A percentile compares a stretch with the other conserved stretches of the same genome.
Conservation (phyloP, 768 basidiomycete genomes). For the Suillus decipiens region DNA sequence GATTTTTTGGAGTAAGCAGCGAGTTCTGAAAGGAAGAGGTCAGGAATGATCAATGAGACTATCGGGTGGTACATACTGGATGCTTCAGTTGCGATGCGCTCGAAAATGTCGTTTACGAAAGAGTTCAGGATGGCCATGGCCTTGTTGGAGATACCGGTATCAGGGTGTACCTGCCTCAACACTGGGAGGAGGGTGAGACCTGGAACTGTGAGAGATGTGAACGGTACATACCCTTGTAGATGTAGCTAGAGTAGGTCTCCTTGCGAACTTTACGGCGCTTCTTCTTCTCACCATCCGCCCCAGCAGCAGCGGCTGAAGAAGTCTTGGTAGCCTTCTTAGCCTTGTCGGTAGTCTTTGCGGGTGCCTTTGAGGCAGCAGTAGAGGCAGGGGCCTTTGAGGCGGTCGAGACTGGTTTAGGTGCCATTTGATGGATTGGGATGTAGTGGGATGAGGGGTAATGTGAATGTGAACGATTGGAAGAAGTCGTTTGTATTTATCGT, state of each 20-base stretch:
- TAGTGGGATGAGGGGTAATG: slow-evolving; percentile 17
- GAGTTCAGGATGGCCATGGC: slow-evolving; percentile 96
- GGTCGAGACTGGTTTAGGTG: slow-evolving; percentile 78
- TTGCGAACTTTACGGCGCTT: slow-evolving; percentile 85
- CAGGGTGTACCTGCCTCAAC: slow-evolving; percentile 96
- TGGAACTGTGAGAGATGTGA: background rate
- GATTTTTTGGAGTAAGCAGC: slow-evolving; percentile 99
- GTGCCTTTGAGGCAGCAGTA: slow-evolving; percentile 42
- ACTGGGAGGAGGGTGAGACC: slow-evolving; percentile 45
- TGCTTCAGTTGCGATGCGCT: slow-evolving; percentile 87
- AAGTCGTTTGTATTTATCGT: slow-evolving; percentile 20
- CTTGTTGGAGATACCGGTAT: slow-evolving; percentile 98
- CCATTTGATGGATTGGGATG: slow-evolving; percentile 38
- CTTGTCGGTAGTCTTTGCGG: slow-evolving; percentile 42
- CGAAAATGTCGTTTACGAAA: slow-evolving; percentile 95
- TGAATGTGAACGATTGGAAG: background rate
- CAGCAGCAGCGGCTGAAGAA: slow-evolving; percentile 43
- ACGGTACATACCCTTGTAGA: slow-evolving; percentile 72
- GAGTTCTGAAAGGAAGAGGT: slow-evolving; percentile 58
- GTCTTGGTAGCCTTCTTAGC: slow-evolving; percentile 64
- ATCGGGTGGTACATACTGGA: slow-evolving; percentile 58
- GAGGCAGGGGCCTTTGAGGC: slow-evolving; percentile 68
- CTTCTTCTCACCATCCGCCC: slow-evolving; percentile 80
- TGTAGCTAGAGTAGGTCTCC: slow-evolving; percentile 94
- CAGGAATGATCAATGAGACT: background rate